Conservation (phyloP, 2,329 filamentous ascomycete genomes). For the Hypoxylon sp. region DNA sequence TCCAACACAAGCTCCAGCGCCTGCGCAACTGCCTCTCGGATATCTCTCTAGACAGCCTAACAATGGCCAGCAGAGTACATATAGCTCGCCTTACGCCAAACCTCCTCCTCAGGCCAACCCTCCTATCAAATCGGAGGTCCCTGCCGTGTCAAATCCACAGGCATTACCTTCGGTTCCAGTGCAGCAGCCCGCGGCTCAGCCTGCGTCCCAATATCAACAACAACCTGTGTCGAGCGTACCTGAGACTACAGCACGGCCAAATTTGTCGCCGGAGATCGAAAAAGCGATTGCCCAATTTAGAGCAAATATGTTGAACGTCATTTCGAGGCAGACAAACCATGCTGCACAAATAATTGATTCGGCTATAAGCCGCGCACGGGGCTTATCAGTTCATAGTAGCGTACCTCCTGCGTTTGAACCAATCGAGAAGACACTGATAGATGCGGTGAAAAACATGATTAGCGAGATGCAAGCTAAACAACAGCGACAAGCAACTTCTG, state of each 20-base stretch:
- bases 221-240: conserved; percentile 26
- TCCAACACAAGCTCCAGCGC: conserved; percentile 50
- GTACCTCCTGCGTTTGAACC: conserved; percentile 51
- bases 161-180: conserved; percentile 39
- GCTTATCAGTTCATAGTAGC: conserved; percentile 47
- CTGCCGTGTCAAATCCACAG: conserved; percentile 41
- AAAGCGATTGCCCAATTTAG: conserved; percentile 52
- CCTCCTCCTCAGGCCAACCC: conserved; percentile 49
- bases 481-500: conserved; percentile 46
- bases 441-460: conserved; percentile 53
- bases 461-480: conserved; percentile 50
- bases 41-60: conserved; percentile 50
- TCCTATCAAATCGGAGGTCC: conserved; percentile 47
- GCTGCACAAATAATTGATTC: conserved; percentile 53
- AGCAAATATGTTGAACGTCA: conserved; percentile 51
- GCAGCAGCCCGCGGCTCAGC: conserved; percentile 33
- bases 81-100: conserved; percentile 54
- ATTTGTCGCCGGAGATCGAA: conserved; percentile 52
- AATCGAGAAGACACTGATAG: conserved; percentile 50
- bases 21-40: conserved; percentile 51
- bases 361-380: conserved; percentile 52
- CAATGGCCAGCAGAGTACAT: conserved; percentile 52
- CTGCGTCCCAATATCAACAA: conserved; percentile 30
- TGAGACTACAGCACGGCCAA: conserved; percentile 24
- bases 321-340: conserved; percentile 51